Percentiles rank a stretch among this genome's conserved stretches.
Conservation (phyloP, 345 rosid species). For the Durio zibethinus region DNA sequence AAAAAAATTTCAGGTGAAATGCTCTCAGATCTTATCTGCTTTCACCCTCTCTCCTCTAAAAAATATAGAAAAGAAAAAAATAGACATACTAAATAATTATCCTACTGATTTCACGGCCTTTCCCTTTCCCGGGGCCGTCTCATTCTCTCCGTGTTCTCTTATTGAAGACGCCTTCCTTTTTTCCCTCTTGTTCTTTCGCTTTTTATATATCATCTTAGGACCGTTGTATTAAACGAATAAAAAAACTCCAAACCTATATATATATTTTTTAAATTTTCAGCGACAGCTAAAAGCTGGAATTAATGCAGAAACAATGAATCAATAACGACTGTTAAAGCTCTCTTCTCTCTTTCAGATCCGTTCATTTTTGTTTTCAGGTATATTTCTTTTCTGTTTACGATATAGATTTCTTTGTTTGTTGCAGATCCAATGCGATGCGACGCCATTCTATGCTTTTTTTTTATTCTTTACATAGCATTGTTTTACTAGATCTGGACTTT, state of each 20-base stretch:
- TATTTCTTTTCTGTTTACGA: neutral
- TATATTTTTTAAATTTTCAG: neutral
- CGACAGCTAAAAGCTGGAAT: slow-evolving; percentile 9
- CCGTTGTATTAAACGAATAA: neutral
- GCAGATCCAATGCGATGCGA: neutral
- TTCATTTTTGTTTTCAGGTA: neutral
- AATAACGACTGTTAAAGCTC: slow-evolving; percentile 7
- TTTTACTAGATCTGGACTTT: neutral
- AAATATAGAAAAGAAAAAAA: too few species aligned
- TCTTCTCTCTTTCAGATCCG: neutral
- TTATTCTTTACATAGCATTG: neutral
- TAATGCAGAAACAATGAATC: neutral
- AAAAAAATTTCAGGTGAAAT: too few species aligned
- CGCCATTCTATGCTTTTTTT: neutral
- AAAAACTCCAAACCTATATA: neutral
- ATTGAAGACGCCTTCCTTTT: neutral
- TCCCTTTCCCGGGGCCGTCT: neutral
- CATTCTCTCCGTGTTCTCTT: neutral
- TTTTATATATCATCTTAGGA: neutral
- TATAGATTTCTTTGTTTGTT: neutral
- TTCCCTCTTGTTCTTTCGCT: too few species aligned
- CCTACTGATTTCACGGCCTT: too few species aligned
- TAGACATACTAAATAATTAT: too few species aligned
- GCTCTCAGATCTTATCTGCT: too few species aligned
- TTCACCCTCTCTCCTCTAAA: too few species aligned